A percentile compares a stretch with the other conserved stretches of the same genome.
Conservation (phyloP, 208 protist genomes). For the Acanthamoeba sp. region DNA sequence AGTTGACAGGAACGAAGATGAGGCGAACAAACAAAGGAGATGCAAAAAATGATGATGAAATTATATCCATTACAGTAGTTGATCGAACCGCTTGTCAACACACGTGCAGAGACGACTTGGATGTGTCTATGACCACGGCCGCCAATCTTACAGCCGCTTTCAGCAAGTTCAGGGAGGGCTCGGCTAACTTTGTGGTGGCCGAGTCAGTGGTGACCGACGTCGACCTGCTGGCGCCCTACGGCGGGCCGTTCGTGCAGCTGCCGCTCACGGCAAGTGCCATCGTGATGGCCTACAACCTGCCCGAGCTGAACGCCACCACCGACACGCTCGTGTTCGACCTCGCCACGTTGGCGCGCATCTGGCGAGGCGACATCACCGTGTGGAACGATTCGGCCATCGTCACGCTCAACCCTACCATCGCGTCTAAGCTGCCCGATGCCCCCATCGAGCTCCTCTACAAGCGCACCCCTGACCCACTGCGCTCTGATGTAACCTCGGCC, state of each 20-base stretch:
- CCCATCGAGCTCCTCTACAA: constrained; percentile 7
- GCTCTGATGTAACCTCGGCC: neutral
- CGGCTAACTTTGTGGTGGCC: neutral
- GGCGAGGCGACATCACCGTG: constrained; percentile 10
- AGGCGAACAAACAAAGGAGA: too few species aligned
- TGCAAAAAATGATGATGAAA: too few species aligned
- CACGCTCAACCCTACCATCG: neutral
- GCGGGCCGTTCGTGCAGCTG: neutral
- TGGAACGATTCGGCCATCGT: constrained; percentile 32
- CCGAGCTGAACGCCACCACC: neutral
- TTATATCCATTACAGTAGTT: too few species aligned
- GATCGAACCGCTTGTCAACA: neutral
- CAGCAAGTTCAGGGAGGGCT: neutral
- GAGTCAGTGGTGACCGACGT: neutral
- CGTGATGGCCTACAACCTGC: constrained; percentile 9
- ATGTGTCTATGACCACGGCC: neutral
- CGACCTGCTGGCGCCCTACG: neutral
- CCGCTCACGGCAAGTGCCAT: neutral
- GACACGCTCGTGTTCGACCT: constrained; percentile 44
- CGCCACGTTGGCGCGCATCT: neutral
- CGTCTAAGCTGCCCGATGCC: neutral
- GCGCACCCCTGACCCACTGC: neutral
- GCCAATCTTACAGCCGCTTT: neutral
- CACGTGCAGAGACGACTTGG: neutral
- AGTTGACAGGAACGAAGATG: too few species aligned